Conservation (phyloP, 164 flowering plant genomes). For the Cinnamomum micranthum region DNA sequence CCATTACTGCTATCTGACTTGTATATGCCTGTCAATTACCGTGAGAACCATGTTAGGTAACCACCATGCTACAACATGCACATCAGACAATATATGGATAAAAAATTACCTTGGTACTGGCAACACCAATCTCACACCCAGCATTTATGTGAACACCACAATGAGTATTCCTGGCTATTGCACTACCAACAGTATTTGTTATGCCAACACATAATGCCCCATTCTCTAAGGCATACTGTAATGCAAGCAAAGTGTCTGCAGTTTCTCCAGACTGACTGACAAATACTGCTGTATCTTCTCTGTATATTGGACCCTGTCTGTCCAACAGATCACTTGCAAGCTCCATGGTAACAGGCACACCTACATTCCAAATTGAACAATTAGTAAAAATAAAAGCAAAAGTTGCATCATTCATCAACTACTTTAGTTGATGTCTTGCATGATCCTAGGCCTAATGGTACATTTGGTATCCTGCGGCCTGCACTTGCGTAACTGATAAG, state of each 20-base stretch:
- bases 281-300: slow-evolving; percentile 97
- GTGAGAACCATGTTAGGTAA: not conserved
- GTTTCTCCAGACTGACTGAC: slow-evolving; percentile 99
- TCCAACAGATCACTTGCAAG: slow-evolving; percentile 95
- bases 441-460: not conserved
- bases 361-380: slow-evolving; percentile 24
- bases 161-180: slow-evolving; percentile 85
- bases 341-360: slow-evolving; percentile 93
- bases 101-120: slow-evolving; percentile 84
- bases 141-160: slow-evolving; percentile 99
- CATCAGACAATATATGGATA: not conserved
- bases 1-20: slow-evolving; percentile 97
- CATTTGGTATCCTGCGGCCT: not conserved
- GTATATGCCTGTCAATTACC: slow-evolving; percentile 73
- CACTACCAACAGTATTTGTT: slow-evolving; percentile 96
- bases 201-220: slow-evolving; percentile 98
- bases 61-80: not conserved
- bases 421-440: slow-evolving; percentile 4
- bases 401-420: slow-evolving; percentile 10
- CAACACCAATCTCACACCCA: slow-evolving; percentile 96
- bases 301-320: slow-evolving; percentile 89
- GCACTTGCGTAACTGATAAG: not conserved
- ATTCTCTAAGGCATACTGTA: slow-evolving; percentile 84
- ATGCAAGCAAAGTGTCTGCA: slow-evolving; percentile 84
- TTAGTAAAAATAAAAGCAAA: not conserved